Base-by-base conservation (phyloP, 2,329 filamentous ascomycete species). In the Scopulariopsis brevicaulis region DNA sequence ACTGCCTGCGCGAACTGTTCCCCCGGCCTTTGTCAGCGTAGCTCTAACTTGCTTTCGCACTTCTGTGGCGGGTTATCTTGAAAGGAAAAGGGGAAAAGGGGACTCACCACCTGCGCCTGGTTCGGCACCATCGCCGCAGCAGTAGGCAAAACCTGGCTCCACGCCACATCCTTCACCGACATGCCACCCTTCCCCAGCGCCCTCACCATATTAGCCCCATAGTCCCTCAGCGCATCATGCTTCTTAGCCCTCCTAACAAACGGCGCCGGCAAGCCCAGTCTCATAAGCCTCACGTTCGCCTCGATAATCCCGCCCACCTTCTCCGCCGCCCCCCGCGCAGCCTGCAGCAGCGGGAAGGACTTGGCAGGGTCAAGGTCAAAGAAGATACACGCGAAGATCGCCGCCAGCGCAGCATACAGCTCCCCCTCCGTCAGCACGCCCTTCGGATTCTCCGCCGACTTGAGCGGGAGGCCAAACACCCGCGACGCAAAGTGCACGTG, bases 91-190 rank as follows among this genome's bases (percentile, higher is more conserved):
- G 28, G 28, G 8, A 3, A 10, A 34, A 22, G 1, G 11, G 5
- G 3, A 73, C 77, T 70, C 70, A 84, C 80, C 64, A 87, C 75
- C 65, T 88, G 82, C 1, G 81, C 84, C 67, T 91, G 86, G 64
- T 83, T 88, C 1, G 88, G 84, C 8, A 89, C 83, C 68, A 87
- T 80, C 1, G 84, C 81, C 4, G 78, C 79, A 0, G 84, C 82
- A 0, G 84, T 84, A 0, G 88, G 87, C 54, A 91, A 65, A 46
- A 91, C 78, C 66, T 89, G 84, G 25, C 79, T 79, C 81, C 84
- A 89, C 0, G 86, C 83, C 60, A 91, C 83, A 55, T 91, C 85
- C 25, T 83, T 77, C 2, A 77, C 73, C 56, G 75, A 81, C 59
- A 89, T 68, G 0, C 87, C 86, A 12, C 75, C 74, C 64, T 87